A percentile compares a stretch with the other conserved stretches of the same genome.
phyloP scores from a whole-genome alignment of 345 rosid genomes.

The Sisymbrium irio region DNA sequence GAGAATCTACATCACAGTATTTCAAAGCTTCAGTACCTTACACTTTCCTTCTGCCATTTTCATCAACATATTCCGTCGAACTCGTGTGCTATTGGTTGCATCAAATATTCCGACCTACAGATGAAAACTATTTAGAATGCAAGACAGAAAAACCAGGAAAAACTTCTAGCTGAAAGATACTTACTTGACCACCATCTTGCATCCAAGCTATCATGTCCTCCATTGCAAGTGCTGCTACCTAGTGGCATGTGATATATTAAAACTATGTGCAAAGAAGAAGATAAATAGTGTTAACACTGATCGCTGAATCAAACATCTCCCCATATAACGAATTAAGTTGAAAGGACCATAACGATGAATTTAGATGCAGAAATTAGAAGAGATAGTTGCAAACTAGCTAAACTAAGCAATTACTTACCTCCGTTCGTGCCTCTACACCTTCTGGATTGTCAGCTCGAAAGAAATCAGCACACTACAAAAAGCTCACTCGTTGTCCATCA shows the following conservation, averaged over 20 bases:
- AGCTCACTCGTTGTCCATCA: slow-evolving; percentile 23
- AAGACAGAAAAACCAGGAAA: slow-evolving; percentile 16
- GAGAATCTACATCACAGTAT: slow-evolving; percentile 11
- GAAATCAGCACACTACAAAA: slow-evolving; percentile 90
- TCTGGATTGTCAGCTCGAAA: slow-evolving; percentile 96
- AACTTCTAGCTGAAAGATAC: slow-evolving; percentile 27
- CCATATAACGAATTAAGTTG: slow-evolving; percentile 20
- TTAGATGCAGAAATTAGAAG: slow-evolving; percentile 11
- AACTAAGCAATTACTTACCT: slow-evolving; percentile 49
- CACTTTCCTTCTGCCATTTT: slow-evolving; percentile 99
- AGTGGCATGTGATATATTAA: slow-evolving; percentile 76
- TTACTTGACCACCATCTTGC: slow-evolving; percentile 99
- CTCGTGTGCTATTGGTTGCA: slow-evolving; percentile 89
- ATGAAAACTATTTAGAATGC: slow-evolving; percentile 18
- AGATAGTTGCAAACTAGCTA: slow-evolving; percentile 1
- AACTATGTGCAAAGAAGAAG: slow-evolving; percentile 70
- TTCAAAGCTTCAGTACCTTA: slow-evolving; percentile 60
- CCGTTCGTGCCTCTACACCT: slow-evolving; percentile 97
- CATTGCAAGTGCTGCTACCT: slow-evolving; percentile 99
- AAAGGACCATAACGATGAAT: neutral
- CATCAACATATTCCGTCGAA: slow-evolving; percentile 94
- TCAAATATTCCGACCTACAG: slow-evolving; percentile 97
- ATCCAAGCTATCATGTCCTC: slow-evolving; percentile 99
- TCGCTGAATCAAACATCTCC: slow-evolving; percentile 33
- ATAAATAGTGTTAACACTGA: slow-evolving; percentile 41